Base-by-base conservation (phyloP, 176 grass and related monocot genomes). In the Avena eriantha region DNA sequence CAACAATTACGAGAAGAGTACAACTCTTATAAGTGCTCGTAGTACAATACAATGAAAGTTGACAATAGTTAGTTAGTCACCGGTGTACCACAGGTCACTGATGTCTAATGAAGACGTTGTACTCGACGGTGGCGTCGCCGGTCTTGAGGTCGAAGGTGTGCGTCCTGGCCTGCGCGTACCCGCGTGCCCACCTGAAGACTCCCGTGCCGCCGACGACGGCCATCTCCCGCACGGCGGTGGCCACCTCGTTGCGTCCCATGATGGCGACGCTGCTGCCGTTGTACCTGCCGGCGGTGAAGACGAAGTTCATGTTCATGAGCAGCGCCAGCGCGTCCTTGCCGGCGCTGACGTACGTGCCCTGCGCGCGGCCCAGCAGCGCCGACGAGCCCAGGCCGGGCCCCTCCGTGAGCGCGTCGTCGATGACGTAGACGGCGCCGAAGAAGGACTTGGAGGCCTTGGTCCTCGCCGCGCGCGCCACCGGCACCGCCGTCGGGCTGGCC, bases 401-500 rank as follows among this genome's bases (percentile, higher is more conserved):
- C 0, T 72, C 69, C 0, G 69, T 72, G 69, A 72, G 69, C 5
- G 69, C 19, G 69, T 72, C 10, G 69, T 72, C 69, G 19, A 72
- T 22, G 19, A 46, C 69, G 0, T 1, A 7, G 0, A 72, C 39
- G 2, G 12, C 0, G 69, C 69, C 69, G 69, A 72, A 72, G 69
- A n/a, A 41, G 5, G 69, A 0, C 83, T 76, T 48, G 34, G 92
- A 85, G 3, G 76, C 79, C 60, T 81, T 90, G 10, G 89, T 74
- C 1, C 26, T 39, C 2, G 51, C 71, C 1, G 58, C 87, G 0
- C 0, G 50, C 33, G 89, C 87, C 23, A 97, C 92, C 46, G 0
- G 68, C 72, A 94, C 79, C 46, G 86, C 54, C 8, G 94, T 92
- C 3, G 92, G 85, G 48, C 8, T 88, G 1, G 88, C 24, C 8